Conservation (phyloP, 2,329 filamentous ascomycete species). For the Colletotrichum camelliae region DNA sequence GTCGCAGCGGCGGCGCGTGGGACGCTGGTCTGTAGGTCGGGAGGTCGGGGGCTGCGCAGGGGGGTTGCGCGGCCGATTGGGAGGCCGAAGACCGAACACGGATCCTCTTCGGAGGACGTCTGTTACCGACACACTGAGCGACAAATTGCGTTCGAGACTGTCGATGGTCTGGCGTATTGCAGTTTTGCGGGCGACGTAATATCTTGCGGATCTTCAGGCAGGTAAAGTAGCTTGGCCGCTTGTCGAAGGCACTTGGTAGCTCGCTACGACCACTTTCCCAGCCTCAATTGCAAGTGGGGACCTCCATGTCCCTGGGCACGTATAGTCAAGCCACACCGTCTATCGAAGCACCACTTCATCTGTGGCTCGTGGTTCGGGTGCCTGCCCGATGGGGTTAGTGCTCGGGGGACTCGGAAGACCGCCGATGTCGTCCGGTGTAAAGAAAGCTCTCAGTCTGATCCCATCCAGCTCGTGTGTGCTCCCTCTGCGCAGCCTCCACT, state of each 20-base stretch:
- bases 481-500: constrained; percentile 1
- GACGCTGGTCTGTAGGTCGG: not conserved
- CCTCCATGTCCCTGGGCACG: not conserved
- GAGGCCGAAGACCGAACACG: not conserved
- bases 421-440: constrained; percentile 19
- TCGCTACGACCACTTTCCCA: not conserved
- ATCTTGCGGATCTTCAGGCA: not conserved
- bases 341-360: not conserved
- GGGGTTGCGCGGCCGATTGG: not conserved
- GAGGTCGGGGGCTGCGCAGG: not conserved
- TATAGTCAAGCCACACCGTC: constrained; percentile 2
- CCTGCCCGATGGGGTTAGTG: not conserved
- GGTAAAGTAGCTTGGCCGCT: not conserved
- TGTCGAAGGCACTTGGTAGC: not conserved
- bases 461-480: not conserved
- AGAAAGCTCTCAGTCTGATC: not conserved
- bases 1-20: not conserved
- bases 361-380: constrained; percentile 1
- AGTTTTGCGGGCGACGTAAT: not conserved
- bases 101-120: not conserved
- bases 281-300: constrained; percentile 7
- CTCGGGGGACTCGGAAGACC: not conserved
- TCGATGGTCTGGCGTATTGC: not conserved
- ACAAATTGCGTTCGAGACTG: not conserved
- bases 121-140: not conserved